These are phyloP conservation scores for Dryadomyces sulphureus DNA, from an alignment of 2,329 filamentous ascomycete species.

Conservation along the genomic window DNA sequence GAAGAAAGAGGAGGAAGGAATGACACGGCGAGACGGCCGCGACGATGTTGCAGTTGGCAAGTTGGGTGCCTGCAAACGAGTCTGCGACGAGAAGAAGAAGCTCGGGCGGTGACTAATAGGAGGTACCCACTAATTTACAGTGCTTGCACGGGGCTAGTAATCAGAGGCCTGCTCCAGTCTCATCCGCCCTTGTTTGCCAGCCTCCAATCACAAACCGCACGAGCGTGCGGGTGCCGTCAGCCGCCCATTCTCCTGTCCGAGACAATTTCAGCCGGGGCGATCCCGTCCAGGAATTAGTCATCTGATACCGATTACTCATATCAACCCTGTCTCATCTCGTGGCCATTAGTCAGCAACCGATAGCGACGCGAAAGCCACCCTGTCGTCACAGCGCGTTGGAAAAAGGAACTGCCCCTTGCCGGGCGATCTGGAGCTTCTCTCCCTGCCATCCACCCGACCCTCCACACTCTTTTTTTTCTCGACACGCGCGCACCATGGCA, in stretches of 20 bases:
- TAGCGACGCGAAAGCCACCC: neutral
- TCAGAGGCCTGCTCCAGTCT: too few relatives aligned
- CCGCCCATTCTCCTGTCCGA: too few relatives aligned
- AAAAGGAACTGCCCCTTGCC: neutral
- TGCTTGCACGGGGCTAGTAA: too few relatives aligned
- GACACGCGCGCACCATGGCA: slow-evolving; percentile 28
- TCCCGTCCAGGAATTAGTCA: too few relatives aligned
- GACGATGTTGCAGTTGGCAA: neutral
- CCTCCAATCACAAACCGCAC: too few relatives aligned
- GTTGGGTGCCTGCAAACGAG: neutral
- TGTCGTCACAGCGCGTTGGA: neutral
- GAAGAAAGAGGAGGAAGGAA: too few relatives aligned
- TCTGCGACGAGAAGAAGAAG: neutral
- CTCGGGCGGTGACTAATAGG: neutral
- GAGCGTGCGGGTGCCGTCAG: too few relatives aligned
- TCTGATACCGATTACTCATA: too few relatives aligned
- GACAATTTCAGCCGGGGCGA: too few relatives aligned
- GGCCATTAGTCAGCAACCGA: neutral
- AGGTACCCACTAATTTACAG: neutral
- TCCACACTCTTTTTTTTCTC: neutral
- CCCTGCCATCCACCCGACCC: neutral
- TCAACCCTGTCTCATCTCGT: too few relatives aligned
- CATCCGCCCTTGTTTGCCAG: neutral
- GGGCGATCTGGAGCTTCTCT: neutral
- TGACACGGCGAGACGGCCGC: neutral